Evolutionary conservation across 2,329 filamentous ascomycete species (phyloP).

Genomic region (Colletotrichum sp.): DNA sequence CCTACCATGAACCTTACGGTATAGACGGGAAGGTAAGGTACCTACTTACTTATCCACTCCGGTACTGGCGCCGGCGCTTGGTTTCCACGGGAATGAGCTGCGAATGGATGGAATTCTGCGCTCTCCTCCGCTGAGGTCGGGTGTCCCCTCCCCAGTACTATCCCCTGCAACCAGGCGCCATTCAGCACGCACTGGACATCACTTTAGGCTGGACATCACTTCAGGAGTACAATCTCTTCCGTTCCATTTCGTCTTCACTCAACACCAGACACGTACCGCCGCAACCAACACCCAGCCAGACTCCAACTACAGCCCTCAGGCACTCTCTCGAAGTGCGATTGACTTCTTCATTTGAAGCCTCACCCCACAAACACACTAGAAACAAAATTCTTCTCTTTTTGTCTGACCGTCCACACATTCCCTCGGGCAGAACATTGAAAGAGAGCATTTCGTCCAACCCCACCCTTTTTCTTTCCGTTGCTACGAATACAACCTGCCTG

Average conservation of each 20-base stretch:
- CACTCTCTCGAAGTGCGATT: neutral
- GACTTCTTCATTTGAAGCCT: neutral
- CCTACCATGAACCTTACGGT: no score
- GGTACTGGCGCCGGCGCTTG: neutral
- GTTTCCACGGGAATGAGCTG: slow-evolving; percentile 15
- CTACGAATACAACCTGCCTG: neutral
- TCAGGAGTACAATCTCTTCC: neutral
- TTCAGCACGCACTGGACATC: neutral
- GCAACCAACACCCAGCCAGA: neutral
- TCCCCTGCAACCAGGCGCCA: neutral
- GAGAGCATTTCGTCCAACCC: neutral
- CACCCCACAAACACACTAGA: neutral
- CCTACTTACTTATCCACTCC: neutral
- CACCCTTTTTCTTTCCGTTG: neutral
- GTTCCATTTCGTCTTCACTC: neutral
- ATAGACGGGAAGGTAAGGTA: no score
- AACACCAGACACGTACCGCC: neutral
- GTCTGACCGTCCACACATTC: neutral
- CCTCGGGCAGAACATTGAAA: neutral
- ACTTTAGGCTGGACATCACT: neutral
- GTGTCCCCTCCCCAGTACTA: neutral
- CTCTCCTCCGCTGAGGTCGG: neutral
- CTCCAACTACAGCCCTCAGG: neutral
- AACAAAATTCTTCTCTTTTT: neutral
- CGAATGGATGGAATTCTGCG: neutral